Conservation (phyloP, 2,329 filamentous ascomycete species). For the Teratosphaeria zuluensis region DNA sequence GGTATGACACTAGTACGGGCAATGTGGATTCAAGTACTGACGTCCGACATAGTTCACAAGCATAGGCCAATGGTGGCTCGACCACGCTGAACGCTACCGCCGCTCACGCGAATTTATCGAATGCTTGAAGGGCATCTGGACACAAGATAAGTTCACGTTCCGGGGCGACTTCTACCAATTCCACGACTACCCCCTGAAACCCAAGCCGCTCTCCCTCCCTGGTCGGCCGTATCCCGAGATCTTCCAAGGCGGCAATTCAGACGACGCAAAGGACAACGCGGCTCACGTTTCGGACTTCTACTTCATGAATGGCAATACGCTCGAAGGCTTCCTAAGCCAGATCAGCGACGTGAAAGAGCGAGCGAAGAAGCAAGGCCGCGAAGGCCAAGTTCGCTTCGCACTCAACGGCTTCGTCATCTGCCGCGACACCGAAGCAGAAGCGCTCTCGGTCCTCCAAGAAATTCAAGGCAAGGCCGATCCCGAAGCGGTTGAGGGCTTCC, state of each 20-base stretch:
- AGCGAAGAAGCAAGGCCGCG: constrained; percentile 36
- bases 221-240: constrained; percentile 41
- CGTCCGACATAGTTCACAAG: constrained; percentile 30
- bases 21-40: constrained; percentile 3
- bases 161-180: constrained; percentile 46
- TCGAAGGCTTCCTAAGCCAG: constrained; percentile 43
- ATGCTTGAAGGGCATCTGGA: constrained; percentile 44
- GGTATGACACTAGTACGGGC: constrained; percentile 6
- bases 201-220: constrained; percentile 39
- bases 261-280: constrained; percentile 42
- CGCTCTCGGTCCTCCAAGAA: constrained; percentile 39
- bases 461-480: constrained; percentile 45
- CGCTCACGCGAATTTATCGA: constrained; percentile 43
- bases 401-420: constrained; percentile 44
- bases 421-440: constrained; percentile 42
- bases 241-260: constrained; percentile 45
- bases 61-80: constrained; percentile 47
- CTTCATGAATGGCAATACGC: constrained; percentile 49
- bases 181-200: constrained; percentile 40
- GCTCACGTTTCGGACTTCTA: constrained; percentile 42
- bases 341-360: constrained; percentile 41
- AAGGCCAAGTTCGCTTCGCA: constrained; percentile 39
- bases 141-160: constrained; percentile 40
- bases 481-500: constrained; percentile 42
- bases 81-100: constrained; percentile 44